Conservation (phyloP, 2,329 filamentous ascomycete species). For the Emericellopsis cladophorae region DNA sequence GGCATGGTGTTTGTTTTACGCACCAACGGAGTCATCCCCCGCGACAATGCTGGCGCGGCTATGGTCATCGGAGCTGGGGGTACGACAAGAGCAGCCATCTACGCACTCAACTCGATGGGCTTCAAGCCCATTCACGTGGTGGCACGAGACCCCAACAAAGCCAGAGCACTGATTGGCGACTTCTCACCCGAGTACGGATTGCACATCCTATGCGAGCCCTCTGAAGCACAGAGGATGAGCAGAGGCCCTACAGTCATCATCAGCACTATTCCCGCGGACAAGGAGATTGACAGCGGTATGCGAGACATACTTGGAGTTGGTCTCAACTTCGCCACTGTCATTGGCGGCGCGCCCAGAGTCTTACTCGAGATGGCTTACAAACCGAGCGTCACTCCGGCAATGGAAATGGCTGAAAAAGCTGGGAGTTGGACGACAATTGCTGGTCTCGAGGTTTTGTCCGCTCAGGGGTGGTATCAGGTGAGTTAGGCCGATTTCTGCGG, state of each 20-base stretch:
- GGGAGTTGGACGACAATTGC: slow-evolving; percentile 70
- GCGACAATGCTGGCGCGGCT: slow-evolving; percentile 32
- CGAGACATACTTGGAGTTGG: slow-evolving; percentile 32
- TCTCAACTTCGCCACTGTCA: slow-evolving; percentile 8
- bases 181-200: slow-evolving; percentile 69
- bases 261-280: slow-evolving; percentile 83
- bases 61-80: slow-evolving; percentile 87
- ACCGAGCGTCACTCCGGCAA: slow-evolving; percentile 69
- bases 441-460: slow-evolving; percentile 78
- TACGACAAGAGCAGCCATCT: slow-evolving; percentile 84
- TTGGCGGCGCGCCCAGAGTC: slow-evolving; percentile 34
- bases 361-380: slow-evolving; percentile 96
- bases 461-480: slow-evolving; percentile 81
- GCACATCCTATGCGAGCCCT: slow-evolving; percentile 39
- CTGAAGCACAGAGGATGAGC: slow-evolving; percentile 32
- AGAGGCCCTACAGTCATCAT: slow-evolving; percentile 56
- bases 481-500: slow-evolving; percentile 16
- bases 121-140: slow-evolving; percentile 81
- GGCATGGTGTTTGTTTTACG: slow-evolving; percentile 77
- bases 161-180: slow-evolving; percentile 51
- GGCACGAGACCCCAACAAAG: slow-evolving; percentile 60
- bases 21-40: slow-evolving; percentile 45
- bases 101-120: slow-evolving; percentile 70
- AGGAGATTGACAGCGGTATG: slow-evolving; percentile 63
- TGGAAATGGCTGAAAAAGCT: slow-evolving; percentile 65